Evolutionary conservation across 2,329 filamentous ascomycete species (phyloP).

Genomic region (Decorospora gaudefroyi): DNA sequence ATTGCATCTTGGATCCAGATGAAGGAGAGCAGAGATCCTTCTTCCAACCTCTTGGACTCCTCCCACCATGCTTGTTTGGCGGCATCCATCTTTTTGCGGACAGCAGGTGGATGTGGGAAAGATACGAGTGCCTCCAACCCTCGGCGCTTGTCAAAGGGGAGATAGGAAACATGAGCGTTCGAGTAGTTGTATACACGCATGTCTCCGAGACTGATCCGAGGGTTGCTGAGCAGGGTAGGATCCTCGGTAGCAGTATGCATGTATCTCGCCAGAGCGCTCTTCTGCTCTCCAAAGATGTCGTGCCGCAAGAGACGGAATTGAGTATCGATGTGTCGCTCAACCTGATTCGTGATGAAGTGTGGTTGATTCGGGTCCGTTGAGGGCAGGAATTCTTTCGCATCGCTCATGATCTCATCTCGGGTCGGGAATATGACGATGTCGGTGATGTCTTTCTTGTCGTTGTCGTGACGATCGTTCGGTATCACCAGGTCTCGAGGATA

Average conservation of each 20-base stretch:
- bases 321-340: constrained; percentile 41
- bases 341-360: constrained; percentile 30
- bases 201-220: constrained; percentile 23
- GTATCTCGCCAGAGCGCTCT: constrained; percentile 26
- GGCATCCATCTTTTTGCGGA: constrained; percentile 14
- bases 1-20: constrained; percentile 17
- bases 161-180: constrained; percentile 21
- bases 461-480: constrained; percentile 37
- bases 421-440: constrained; percentile 43
- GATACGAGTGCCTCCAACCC: constrained; percentile 29
- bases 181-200: constrained; percentile 28
- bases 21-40: constrained; percentile 38
- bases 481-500: constrained; percentile 33
- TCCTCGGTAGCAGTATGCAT: constrained; percentile 22
- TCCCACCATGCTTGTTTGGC: constrained; percentile 36
- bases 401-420: constrained; percentile 41
- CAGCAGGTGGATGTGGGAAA: constrained; percentile 26
- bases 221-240: constrained; percentile 3
- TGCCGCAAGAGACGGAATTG: constrained; percentile 42
- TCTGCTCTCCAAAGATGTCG: constrained; percentile 41
- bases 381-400: constrained; percentile 47
- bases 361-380: constrained; percentile 34
- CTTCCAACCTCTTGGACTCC: constrained; percentile 30
- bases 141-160: constrained; percentile 20
- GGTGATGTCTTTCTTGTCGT: constrained; percentile 41